phyloP scores from a whole-genome alignment of 305 asterid species.

The Stenogyne calaminthoides region DNA sequence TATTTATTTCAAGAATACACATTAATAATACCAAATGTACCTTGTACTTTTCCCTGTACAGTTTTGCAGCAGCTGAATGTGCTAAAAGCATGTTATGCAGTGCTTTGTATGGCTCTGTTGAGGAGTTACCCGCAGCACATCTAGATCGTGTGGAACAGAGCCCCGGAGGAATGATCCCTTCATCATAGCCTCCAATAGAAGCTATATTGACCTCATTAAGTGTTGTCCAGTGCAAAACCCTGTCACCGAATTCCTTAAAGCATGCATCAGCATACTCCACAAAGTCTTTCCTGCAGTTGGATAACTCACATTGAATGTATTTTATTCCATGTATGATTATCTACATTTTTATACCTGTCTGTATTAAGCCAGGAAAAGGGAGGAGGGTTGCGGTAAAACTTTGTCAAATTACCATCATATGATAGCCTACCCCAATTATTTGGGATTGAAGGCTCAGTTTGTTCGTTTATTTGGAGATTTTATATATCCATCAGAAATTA shows the following conservation, averaged over 20 bases:
- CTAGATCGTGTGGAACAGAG: constrained; percentile 38
- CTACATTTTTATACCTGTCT: background rate
- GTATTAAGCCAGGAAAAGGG: background rate
- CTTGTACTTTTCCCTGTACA: constrained; percentile 57
- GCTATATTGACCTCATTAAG: constrained; percentile 52
- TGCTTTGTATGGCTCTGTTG: constrained; percentile 59
- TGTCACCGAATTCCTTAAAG: constrained; percentile 60
- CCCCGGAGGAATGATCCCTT: constrained; percentile 47
- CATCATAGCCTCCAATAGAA: constrained; percentile 45
- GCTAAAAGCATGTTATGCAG: constrained; percentile 58
- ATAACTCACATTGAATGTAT: no score
- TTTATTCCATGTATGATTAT: background rate
- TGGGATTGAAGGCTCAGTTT: background rate
- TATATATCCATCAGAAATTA: background rate
- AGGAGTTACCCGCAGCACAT: constrained; percentile 51
- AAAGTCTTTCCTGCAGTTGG: constrained; percentile 48
- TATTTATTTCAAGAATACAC: constrained; percentile 13
- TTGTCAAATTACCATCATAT: no score
- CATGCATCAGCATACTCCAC: constrained; percentile 52
- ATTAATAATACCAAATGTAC: constrained; percentile 29
- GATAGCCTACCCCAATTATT: background rate
- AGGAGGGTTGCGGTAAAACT: no score
- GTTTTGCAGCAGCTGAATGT: constrained; percentile 53
- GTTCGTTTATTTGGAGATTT: background rate
- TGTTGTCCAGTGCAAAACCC: constrained; percentile 62